Evolutionary conservation across 345 rosid species (phyloP).

Genomic region (Salix dunnii): DNA sequence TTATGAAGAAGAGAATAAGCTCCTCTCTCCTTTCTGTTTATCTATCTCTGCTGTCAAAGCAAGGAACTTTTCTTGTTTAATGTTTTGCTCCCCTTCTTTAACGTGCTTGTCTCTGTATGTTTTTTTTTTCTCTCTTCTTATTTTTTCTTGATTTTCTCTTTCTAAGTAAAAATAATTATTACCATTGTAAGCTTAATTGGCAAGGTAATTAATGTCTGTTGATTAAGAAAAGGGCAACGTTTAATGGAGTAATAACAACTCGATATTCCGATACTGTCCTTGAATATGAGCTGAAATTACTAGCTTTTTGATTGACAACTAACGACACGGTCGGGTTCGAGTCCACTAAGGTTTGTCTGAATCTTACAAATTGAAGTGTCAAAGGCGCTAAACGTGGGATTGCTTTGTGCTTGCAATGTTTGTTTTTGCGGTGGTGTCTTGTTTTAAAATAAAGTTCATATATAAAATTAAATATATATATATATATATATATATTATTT

Average conservation of each 20-base stretch:
- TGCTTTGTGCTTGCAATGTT: background rate
- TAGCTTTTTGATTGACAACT: background rate
- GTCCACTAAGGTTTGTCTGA: slow-evolving; percentile 28
- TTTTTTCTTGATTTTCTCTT: background rate
- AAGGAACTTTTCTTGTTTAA: background rate
- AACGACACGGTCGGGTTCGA: slow-evolving; percentile 12
- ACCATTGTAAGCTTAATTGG: slow-evolving; percentile 8
- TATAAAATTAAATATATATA: too few relatives aligned
- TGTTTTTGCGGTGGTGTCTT: too few relatives aligned
- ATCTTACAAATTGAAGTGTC: slow-evolving; percentile 13
- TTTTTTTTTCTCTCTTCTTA: background rate
- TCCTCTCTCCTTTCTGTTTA: slow-evolving; percentile 5
- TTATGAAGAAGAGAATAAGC: slow-evolving; percentile 45
- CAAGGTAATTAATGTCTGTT: background rate
- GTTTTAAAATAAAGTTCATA: too few relatives aligned
- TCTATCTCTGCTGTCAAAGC: slow-evolving; percentile 14
- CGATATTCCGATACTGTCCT: slow-evolving; percentile 30
- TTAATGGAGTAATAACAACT: background rate
- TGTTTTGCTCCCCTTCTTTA: slow-evolving; percentile 7
- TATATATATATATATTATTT: too few relatives aligned
- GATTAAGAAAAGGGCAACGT: slow-evolving; percentile 21
- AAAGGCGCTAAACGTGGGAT: background rate
- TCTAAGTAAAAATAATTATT: background rate
- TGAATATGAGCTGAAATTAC: slow-evolving; percentile 17
- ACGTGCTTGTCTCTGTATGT: background rate